Base-by-base conservation (phyloP, 2,329 filamentous ascomycete genomes). In the Fusarium sp. region DNA sequence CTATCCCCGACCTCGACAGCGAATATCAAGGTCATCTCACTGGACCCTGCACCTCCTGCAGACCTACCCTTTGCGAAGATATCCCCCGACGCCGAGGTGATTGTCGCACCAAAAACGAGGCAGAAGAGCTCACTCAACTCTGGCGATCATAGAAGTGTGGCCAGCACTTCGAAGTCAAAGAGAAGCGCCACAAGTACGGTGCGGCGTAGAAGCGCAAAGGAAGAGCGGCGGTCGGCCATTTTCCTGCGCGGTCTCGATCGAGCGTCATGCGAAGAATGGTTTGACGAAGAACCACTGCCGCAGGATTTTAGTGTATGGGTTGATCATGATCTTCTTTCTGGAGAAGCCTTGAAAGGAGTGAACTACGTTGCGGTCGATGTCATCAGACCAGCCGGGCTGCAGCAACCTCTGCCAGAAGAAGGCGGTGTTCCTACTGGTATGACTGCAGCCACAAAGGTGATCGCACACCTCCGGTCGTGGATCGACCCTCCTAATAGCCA, bases 1-100 rank as follows among this genome's bases (percentile, higher is more conserved):
- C 87, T 99, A 1, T 98, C 96, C 13, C 95, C 94, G 4, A 98
- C 95, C 0, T 97, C 95, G 6, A 97, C 95, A 3, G 97, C 96
- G 12, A 98, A 94, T 76, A 94, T 99, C 67, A 90, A 90, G 59
- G 88, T 98, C 11, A 89, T 93, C 9, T 94, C 93, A 3, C 84
- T 99, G n/a, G 89, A 91, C 3, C 96, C 96, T 2, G 84, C 89
- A 1, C 89, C 90, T 6, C 80, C 92, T 3, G 83, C 88, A 4
- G 88, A 90, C 51, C 86, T 89, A 3, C 86, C 93, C 0, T 99
- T 99, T 78, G 94, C 93, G 27, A 98, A 98, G 80, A 93, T 99
- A 53, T 92, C 93, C 0, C 92, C 94, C 1, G 94, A 98, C 78
- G 95, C 95, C 24, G 96, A 99, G 81, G 94, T 99, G 52, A 97